Percentiles rank a stretch among this genome's conserved stretches.
These are phyloP conservation scores for Caloboletus inedulis DNA, from an alignment of 1,284 basidiomycete genomes.

Conservation along the genomic window DNA sequence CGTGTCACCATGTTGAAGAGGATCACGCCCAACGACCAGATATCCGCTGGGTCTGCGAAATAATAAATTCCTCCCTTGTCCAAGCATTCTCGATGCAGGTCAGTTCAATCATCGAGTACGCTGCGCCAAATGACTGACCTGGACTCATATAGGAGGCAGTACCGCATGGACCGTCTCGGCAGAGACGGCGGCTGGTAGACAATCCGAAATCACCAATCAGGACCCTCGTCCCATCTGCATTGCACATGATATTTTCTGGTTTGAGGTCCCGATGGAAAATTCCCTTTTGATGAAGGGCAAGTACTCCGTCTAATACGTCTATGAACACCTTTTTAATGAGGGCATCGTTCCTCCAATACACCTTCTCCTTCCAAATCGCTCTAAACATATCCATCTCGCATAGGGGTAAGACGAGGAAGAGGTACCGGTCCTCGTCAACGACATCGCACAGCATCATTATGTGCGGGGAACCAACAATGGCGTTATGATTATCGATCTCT, in stretches of 20 bases:
- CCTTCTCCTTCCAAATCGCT: conserved; percentile 44
- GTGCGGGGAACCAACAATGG: conserved; percentile 47
- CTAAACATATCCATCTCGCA: conserved; percentile 57
- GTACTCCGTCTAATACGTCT: conserved; percentile 77
- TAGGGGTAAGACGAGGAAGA: conserved; percentile 59
- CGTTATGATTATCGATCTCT: conserved; percentile 55
- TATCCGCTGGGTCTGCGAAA: conserved; percentile 72
- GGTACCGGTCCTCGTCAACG: conserved; percentile 47
- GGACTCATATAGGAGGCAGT: conserved; percentile 81
- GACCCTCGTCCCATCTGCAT: conserved; percentile 51
- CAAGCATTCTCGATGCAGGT: conserved; percentile 57
- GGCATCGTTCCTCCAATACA: conserved; percentile 47
- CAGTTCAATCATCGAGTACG: conserved; percentile 1
- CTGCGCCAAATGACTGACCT: conserved; percentile 41
- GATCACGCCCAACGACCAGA: conserved; percentile 65
- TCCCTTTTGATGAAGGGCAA: conserved; percentile 63
- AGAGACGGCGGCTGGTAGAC: conserved; percentile 62
- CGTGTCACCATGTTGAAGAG: conserved; percentile 81
- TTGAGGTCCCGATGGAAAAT: conserved; percentile 89
- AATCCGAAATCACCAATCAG: conserved; percentile 83
- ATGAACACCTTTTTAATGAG: conserved; percentile 64
- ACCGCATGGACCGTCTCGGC: conserved; percentile 79
- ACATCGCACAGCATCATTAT: conserved; percentile 53
- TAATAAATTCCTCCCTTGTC: background rate
- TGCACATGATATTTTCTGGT: conserved; percentile 84